phyloP scores from a whole-genome alignment of 2,329 filamentous ascomycete genomes.

The Pleomassaria siparia region DNA sequence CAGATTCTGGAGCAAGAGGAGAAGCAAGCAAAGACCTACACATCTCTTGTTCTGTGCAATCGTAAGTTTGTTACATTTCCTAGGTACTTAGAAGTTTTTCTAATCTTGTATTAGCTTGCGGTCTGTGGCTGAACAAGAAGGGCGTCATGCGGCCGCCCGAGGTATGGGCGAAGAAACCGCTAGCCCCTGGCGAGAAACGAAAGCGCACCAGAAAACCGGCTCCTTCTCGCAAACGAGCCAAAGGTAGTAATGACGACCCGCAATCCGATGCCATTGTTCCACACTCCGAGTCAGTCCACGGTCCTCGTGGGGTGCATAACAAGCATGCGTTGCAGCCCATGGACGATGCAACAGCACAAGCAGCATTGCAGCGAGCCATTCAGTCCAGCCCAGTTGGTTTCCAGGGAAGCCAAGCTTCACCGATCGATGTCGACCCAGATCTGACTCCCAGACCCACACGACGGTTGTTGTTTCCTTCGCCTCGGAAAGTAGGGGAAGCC shows the following conservation, averaged over 20 bases:
- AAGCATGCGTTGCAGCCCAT: slow-evolving; percentile 13
- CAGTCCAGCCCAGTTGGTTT: slow-evolving; percentile 63
- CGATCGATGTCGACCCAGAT: slow-evolving; percentile 52
- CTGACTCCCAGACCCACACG: slow-evolving; percentile 65
- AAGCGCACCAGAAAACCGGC: slow-evolving; percentile 31
- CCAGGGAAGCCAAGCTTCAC: slow-evolving; percentile 48
- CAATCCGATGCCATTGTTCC: slow-evolving; percentile 34
- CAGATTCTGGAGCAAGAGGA: slow-evolving; percentile 69
- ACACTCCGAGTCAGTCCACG: slow-evolving; percentile 29
- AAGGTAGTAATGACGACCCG: slow-evolving; percentile 52
- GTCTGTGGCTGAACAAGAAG: slow-evolving; percentile 90
- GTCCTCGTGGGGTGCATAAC: slow-evolving; percentile 2
- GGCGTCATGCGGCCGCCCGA: slow-evolving; percentile 80
- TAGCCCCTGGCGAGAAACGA: slow-evolving; percentile 50
- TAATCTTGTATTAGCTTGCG: slow-evolving; percentile 63
- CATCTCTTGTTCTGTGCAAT: slow-evolving; percentile 81
- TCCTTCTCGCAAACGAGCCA: slow-evolving; percentile 40
- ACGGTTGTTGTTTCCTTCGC: slow-evolving; percentile 75
- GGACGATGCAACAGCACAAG: slow-evolving; percentile 22
- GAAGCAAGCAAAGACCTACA: slow-evolving; percentile 61
- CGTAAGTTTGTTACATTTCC: slow-evolving; percentile 33
- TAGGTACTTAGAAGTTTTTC: not conserved
- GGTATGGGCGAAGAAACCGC: slow-evolving; percentile 65
- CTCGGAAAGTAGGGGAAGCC: slow-evolving; percentile 63
- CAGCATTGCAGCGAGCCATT: slow-evolving; percentile 56